These are phyloP conservation scores for Cryptococcus sp. DNA, from an alignment of 1,284 basidiomycete genomes.

Conservation along the genomic window DNA sequence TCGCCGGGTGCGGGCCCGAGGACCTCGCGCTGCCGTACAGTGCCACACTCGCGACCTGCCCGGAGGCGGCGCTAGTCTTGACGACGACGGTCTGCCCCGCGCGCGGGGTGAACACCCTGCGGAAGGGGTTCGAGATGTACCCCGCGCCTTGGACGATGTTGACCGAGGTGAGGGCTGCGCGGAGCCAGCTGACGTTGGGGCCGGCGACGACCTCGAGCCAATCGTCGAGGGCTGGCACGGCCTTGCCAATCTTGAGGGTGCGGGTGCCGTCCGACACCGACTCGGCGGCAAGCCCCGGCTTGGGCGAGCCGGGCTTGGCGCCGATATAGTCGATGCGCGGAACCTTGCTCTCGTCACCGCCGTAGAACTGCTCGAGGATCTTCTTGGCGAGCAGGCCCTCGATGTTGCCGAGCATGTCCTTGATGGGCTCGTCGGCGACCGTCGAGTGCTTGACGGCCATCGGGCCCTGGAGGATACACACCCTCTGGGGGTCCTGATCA, in stretches of 20 bases:
- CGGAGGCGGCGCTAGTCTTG: slow-evolving; percentile 54
- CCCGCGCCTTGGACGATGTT: slow-evolving; percentile 79
- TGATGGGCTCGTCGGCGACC: slow-evolving; percentile 89
- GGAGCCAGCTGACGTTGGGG: slow-evolving; percentile 74
- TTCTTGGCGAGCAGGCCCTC: slow-evolving; percentile 72
- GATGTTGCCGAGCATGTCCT: slow-evolving; percentile 85
- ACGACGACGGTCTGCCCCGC: slow-evolving; percentile 66
- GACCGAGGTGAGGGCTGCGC: slow-evolving; percentile 75
- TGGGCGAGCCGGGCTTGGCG: slow-evolving; percentile 52
- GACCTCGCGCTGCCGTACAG: slow-evolving; percentile 78
- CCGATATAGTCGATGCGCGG: slow-evolving; percentile 86
- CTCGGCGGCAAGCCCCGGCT: slow-evolving; percentile 54
- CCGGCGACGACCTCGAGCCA: slow-evolving; percentile 89
- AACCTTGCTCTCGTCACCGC: slow-evolving; percentile 70
- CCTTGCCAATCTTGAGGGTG: slow-evolving; percentile 59
- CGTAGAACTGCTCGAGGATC: slow-evolving; percentile 78
- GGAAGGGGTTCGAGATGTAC: slow-evolving; percentile 86
- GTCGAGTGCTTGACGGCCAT: slow-evolving; percentile 86
- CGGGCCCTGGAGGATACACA: slow-evolving; percentile 95
- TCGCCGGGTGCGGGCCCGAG: slow-evolving; percentile 64
- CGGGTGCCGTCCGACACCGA: slow-evolving; percentile 54
- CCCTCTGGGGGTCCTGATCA: slow-evolving; percentile 95
- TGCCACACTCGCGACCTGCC: slow-evolving; percentile 54
- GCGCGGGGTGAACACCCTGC: slow-evolving; percentile 81
- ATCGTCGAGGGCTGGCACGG: slow-evolving; percentile 60